Base-by-base conservation (phyloP, 805 yeast genomes). In the Metschnikowia chrysomelidarum region DNA sequence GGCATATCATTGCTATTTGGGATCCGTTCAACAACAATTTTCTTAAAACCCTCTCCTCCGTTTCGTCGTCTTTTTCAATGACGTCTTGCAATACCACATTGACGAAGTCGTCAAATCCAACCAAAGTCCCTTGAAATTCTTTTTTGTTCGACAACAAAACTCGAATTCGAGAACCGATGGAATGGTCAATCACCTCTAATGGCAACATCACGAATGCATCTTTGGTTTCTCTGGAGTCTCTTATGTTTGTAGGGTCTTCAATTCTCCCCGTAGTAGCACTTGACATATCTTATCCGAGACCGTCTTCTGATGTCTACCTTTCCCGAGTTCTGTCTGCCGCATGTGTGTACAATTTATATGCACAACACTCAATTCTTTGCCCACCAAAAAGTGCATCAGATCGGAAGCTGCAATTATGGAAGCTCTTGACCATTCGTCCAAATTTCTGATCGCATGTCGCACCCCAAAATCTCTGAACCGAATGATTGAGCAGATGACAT, bases 101-200 rank as follows among this genome's bases (percentile, higher is more conserved):
- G 41, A 93, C 97, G 51, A 82, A 91, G 60, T 93, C 98, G 57
- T 93, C 98, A 59, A 91, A 91, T 1, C 98, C 98, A 19, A 83
- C 76, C 33, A 93, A 68, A 4, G 80, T 86, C 1, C 98, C 98
- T n/a, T 75, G 73, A 56, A 87, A 93, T 57, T 89, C 97, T 56
- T 78, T 78, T 40, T 72, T 68, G 43, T 61, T 67, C 28, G 73
- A 55, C 63, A 87, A 68, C 34, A 87, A 70, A 17, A 88, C 85
- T 74, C 84, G 77, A 25, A 91, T 78, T 36, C 74, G 71, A 20
- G 87, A 78, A 12, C 95, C 96, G 24, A 91, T 79, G 42, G 89
- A 80, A 59, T 80, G 82, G 60, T 93, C 97, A 24, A 91, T 84
- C 32, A 87, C 75, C 59, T 89, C 98, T 42, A 88, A 67, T 4